Evolutionary conservation across 2,329 filamentous ascomycete species (phyloP), one percentile per base, ranked within the genome.

Genomic region (Coniochaeta sp.): DNA sequence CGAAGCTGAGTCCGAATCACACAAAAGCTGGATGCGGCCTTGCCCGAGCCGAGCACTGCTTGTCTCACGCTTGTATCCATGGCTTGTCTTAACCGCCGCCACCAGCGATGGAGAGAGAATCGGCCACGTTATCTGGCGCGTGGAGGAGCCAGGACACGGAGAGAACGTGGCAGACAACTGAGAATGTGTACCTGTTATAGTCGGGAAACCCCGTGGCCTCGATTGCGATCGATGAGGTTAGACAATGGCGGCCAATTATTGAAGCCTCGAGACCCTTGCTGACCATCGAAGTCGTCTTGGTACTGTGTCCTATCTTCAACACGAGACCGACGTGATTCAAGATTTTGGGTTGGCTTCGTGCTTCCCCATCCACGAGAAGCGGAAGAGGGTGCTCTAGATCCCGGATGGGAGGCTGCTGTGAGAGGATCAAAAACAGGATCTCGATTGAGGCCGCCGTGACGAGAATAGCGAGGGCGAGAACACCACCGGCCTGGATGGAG

Each of bases 211-310:
- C 20, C 2, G 38, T 42, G 38, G 20, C 38, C 20, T 7, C 14
- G 14, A 12, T 26, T 24, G n/a, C 20, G 6, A 42, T 42, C 38
- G 38, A 26, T 42, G 20, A 31, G 7, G 45, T 48, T 31, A 22
- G 27, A 48, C 45, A 48, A 48, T 48, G 45, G 45, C 45, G 45
- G 45, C 12, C 45, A 48, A 48, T 48, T 48, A 48, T 48, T 48
- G 45, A 14, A 7, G n/a, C 24, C 26, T 48, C 26, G 12, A 24
- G 20, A 14, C n/a, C 38, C 20, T 42, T n/a, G 22, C 38, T 42
- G n/a, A 12, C 38, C 38, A 12, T 40, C 38, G 38, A n/a, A n/a
- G n/a, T 3, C 20, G 12, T 14, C 18, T 22, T 42, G 20, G 20
- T 3, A 13, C 38, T 8, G 3, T 24, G 14, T 42, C 26, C 38